phyloP scores from a whole-genome alignment of 331 rosid species.

The Telfairia occidentalis region DNA sequence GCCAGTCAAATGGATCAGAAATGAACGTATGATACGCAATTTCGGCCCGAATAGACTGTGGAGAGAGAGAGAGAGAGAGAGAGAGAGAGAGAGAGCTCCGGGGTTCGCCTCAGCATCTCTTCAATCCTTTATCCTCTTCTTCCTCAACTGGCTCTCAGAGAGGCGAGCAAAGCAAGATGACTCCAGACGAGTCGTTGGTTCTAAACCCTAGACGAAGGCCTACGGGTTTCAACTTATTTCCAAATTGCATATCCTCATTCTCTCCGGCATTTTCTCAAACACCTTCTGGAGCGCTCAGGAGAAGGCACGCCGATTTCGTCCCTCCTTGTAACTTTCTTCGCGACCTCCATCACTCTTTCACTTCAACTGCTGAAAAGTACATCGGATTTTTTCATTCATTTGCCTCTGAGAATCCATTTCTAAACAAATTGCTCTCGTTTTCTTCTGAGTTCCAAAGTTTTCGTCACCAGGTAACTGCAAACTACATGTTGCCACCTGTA shows the following conservation, averaged over 20 bases:
- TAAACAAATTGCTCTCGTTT: slow-evolving; percentile 36
- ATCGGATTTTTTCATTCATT: slow-evolving; percentile 25
- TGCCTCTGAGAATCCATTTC: slow-evolving; percentile 44
- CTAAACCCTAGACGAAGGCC: slow-evolving; percentile 1
- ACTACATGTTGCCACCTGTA: neutral
- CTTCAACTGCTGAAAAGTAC: slow-evolving; percentile 26
- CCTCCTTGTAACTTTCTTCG: slow-evolving; percentile 24
- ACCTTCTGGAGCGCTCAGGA: slow-evolving; percentile 31
- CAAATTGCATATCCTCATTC: slow-evolving; percentile 23
- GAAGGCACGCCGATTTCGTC: slow-evolving; percentile 19
- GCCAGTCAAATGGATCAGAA: neutral
- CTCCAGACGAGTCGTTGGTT: slow-evolving; percentile 24
- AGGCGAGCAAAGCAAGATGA: slow-evolving; percentile 24
- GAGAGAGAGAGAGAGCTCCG: neutral
- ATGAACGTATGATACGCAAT: neutral
- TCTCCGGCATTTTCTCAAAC: slow-evolving; percentile 42
- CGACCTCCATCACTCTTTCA: slow-evolving; percentile 29
- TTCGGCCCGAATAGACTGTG: neutral
- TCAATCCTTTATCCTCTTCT: slow-evolving; percentile 28
- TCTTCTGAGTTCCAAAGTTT: slow-evolving; percentile 33
- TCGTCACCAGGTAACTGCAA: slow-evolving; percentile 38
- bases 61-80: neutral
- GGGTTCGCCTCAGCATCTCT: neutral
- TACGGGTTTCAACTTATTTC: slow-evolving; percentile 7
- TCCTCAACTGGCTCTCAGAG: neutral